Evolutionary conservation across 148 eudicot species (phyloP).

Genomic region (Vaccinium macrocarpon): DNA sequence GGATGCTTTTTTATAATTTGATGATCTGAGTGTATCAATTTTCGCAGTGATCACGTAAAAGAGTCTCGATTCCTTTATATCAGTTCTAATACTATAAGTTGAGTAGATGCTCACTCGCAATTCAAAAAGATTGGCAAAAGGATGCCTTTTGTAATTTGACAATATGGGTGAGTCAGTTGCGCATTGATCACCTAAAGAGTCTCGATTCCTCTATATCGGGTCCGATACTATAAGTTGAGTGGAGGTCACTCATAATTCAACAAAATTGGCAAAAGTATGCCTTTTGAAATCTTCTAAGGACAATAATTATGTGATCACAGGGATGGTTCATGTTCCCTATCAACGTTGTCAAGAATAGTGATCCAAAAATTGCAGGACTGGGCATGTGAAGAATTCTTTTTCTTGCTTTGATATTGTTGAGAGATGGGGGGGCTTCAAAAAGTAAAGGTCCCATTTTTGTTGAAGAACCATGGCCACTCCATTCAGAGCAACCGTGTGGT

Average conservation of each 20-base stretch:
- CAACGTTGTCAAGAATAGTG: not conserved
- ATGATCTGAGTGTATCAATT: too few relatives aligned
- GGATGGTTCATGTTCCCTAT: not conserved
- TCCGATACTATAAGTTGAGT: too few relatives aligned
- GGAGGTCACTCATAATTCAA: not conserved
- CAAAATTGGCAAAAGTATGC: not conserved
- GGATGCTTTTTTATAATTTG: too few relatives aligned
- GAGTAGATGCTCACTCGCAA: too few relatives aligned
- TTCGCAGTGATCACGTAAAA: too few relatives aligned
- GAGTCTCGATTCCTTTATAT: not conserved
- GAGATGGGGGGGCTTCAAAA: not conserved
- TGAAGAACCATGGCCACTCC: not conserved
- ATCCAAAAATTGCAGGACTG: not conserved
- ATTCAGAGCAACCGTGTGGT: not conserved
- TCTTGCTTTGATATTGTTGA: not conserved
- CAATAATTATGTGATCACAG: not conserved
- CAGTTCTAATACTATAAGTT: not conserved
- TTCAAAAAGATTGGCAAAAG: too few relatives aligned
- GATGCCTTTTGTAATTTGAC: too few relatives aligned
- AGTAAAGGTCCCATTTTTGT: not conserved
- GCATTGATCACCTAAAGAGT: too few relatives aligned
- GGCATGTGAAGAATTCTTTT: not conserved
- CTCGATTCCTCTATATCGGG: too few relatives aligned
- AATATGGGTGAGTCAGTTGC: too few relatives aligned
- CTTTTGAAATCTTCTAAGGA: not conserved